These are phyloP conservation scores for Heterobasidion annosum DNA, from an alignment of 1,284 basidiomycete species.

Conservation along the genomic window DNA sequence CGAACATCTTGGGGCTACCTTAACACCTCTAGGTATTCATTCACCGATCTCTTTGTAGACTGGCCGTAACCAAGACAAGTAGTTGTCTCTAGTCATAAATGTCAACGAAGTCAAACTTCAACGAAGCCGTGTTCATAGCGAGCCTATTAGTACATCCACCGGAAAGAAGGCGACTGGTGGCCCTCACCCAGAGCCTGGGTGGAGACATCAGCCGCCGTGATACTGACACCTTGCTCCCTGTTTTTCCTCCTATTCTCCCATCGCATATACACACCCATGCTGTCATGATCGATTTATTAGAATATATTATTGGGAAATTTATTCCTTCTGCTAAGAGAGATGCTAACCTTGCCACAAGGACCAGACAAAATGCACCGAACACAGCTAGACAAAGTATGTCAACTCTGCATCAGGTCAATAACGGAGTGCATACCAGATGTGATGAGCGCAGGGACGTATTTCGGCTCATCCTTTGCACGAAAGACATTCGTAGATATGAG, in stretches of 20 bases:
- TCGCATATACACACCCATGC: conserved; percentile 1
- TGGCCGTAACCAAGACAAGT: too few species aligned
- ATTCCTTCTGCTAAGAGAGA: background rate
- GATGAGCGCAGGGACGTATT: conserved; percentile 2
- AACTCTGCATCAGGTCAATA: background rate
- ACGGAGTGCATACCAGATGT: background rate
- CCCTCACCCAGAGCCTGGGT: background rate
- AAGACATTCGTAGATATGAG: conserved; percentile 44
- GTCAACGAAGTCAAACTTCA: background rate
- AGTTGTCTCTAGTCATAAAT: too few species aligned
- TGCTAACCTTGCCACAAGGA: conserved; percentile 1
- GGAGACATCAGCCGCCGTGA: background rate
- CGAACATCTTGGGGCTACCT: too few species aligned
- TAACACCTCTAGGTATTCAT: background rate
- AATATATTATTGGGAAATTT: background rate
- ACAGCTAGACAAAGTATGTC: background rate
- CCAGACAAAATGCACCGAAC: conserved; percentile 1
- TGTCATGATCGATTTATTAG: background rate
- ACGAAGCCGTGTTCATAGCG: background rate
- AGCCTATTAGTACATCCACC: background rate
- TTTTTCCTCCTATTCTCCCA: background rate
- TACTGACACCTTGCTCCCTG: background rate
- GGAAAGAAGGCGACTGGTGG: background rate
- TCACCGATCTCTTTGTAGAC: background rate
- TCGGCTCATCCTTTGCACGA: conserved; percentile 37